Evolutionary conservation across 2,329 filamentous ascomycete species (phyloP).

Genomic region (Exophiala bonariae): DNA sequence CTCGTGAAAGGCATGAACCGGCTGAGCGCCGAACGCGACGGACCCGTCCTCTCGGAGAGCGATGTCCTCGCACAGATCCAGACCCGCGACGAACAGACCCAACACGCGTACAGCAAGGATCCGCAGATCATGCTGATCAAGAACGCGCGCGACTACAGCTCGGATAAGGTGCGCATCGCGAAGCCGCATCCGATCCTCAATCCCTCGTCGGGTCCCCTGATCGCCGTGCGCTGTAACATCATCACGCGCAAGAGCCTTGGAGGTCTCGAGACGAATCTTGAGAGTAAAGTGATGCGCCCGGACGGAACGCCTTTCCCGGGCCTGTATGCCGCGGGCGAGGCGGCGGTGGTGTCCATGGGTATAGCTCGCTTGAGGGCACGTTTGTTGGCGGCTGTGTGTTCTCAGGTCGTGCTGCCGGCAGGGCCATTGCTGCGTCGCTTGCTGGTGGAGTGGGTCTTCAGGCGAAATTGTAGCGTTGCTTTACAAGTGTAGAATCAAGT

Average conservation of each 20-base stretch:
- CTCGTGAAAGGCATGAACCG: slow-evolving; percentile 61
- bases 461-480: neutral
- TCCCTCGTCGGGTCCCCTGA: slow-evolving; percentile 57
- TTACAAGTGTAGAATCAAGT: no score
- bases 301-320: slow-evolving; percentile 40
- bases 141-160: slow-evolving; percentile 58
- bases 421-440: slow-evolving; percentile 41
- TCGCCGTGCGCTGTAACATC: slow-evolving; percentile 62
- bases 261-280: slow-evolving; percentile 39
- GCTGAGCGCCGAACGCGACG: slow-evolving; percentile 46
- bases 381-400: slow-evolving; percentile 66
- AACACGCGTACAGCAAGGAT: slow-evolving; percentile 60
- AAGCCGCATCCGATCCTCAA: slow-evolving; percentile 57
- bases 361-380: slow-evolving; percentile 62
- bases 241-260: slow-evolving; percentile 63
- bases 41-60: slow-evolving; percentile 49
- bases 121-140: slow-evolving; percentile 63
- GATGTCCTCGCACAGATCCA: slow-evolving; percentile 51
- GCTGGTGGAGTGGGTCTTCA: neutral
- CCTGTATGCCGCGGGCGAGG: slow-evolving; percentile 20
- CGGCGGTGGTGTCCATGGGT: slow-evolving; percentile 60
- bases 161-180: slow-evolving; percentile 55
- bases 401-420: slow-evolving; percentile 58
- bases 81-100: slow-evolving; percentile 56
- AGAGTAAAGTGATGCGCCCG: slow-evolving; percentile 38